phyloP scores from a whole-genome alignment of 192 early-diverging fungal species.

The Coemansia sp. region DNA sequence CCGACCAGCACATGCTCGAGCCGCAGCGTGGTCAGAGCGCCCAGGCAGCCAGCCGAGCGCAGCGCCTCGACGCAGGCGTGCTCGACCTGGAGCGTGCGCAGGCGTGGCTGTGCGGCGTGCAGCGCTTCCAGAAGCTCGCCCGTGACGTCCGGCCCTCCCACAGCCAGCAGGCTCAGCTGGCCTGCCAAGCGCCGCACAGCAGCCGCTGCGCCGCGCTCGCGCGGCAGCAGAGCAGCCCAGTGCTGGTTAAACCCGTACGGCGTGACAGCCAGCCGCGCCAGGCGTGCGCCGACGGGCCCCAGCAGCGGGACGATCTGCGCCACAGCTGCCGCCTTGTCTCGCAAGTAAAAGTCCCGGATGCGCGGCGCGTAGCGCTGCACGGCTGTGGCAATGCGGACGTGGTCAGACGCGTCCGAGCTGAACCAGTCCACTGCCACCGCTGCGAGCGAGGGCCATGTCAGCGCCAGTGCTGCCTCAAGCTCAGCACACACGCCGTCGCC shows the following conservation, averaged over 20 bases:
- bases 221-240: constrained; percentile 39
- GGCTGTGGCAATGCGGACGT: constrained; percentile 26
- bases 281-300: constrained; percentile 7
- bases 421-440: constrained; percentile 47
- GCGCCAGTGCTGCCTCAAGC: constrained; percentile 39
- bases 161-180: constrained; percentile 32
- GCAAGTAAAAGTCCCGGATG: constrained; percentile 35
- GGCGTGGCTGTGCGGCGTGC: constrained; percentile 23
- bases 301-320: constrained; percentile 15
- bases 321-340: constrained; percentile 35
- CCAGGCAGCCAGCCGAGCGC: constrained; percentile 14
- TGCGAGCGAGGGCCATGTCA: constrained; percentile 36
- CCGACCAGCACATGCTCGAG: constrained; percentile 42
- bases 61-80: constrained; percentile 42
- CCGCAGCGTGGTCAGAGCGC: constrained; percentile 20
- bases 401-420: constrained; percentile 25
- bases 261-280: constrained; percentile 33
- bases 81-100: constrained; percentile 25
- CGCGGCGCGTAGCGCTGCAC: constrained; percentile 27
- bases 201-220: constrained; percentile 28
- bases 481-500: constrained; percentile 14
- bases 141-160: constrained; percentile 40
- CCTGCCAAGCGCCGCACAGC: constrained; percentile 20
- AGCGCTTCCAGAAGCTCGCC: constrained; percentile 38
- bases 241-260: constrained; percentile 50